Evolutionary conservation across 257 asterid genomes (phyloP).

Genomic region (Solanum lycopersicoides): DNA sequence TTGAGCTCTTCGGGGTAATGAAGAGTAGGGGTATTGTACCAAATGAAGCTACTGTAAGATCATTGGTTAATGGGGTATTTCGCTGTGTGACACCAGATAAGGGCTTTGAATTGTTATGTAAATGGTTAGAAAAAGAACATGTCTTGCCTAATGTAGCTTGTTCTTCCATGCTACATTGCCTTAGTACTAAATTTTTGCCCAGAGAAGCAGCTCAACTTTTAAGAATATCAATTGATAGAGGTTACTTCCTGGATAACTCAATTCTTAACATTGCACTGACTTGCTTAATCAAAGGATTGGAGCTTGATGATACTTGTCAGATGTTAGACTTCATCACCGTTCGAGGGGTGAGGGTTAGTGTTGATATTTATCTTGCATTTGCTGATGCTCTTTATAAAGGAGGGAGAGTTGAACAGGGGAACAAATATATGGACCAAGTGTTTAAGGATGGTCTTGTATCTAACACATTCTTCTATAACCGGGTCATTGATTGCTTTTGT

Average conservation of each 20-base stretch:
- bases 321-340: slow-evolving; percentile 41
- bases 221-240: slow-evolving; percentile 27
- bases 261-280: slow-evolving; percentile 42
- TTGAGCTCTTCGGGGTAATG: slow-evolving; percentile 56
- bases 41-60: slow-evolving; percentile 74
- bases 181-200: slow-evolving; percentile 40
- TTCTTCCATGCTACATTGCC: slow-evolving; percentile 45
- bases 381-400: slow-evolving; percentile 46
- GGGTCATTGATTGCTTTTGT: slow-evolving; percentile 80
- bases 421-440: slow-evolving; percentile 40
- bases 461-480: slow-evolving; percentile 49
- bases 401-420: slow-evolving; percentile 47
- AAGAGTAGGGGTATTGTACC: slow-evolving; percentile 51
- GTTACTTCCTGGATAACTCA: slow-evolving; percentile 55
- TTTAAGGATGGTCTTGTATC: slow-evolving; percentile 32
- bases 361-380: slow-evolving; percentile 42
- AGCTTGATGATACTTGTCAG: slow-evolving; percentile 48
- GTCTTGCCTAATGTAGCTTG: slow-evolving; percentile 54
- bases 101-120: slow-evolving; percentile 39
- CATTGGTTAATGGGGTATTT: slow-evolving; percentile 74
- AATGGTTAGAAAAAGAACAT: slow-evolving; percentile 49
- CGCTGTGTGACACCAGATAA: slow-evolving; percentile 33
- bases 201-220: slow-evolving; percentile 41
- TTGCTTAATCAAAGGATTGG: slow-evolving; percentile 60
- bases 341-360: slow-evolving; percentile 40